Conservation (phyloP, 306 rosid genomes). For the Datisca glomerata region DNA sequence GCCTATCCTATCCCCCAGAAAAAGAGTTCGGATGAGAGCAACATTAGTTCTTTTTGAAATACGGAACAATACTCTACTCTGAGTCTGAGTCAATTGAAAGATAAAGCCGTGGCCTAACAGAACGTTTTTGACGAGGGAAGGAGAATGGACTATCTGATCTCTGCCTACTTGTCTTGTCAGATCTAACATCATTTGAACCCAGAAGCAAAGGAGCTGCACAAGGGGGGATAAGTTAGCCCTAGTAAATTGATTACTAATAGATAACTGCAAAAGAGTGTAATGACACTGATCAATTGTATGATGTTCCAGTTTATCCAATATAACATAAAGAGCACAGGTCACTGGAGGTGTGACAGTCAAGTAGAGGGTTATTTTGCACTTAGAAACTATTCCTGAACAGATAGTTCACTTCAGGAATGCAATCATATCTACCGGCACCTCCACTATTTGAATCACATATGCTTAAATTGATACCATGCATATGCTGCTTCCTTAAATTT, state of each 20-base stretch:
- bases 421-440: too few relatives aligned
- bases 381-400: too few relatives aligned
- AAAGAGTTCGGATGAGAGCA: slow-evolving; percentile 6
- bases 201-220: slow-evolving; percentile 80
- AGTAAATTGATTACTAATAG: too few relatives aligned
- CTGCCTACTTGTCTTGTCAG: slow-evolving; percentile 54
- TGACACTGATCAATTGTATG: too few relatives aligned
- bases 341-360: too few relatives aligned
- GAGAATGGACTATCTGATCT: slow-evolving; percentile 89
- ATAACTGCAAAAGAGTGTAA: too few relatives aligned
- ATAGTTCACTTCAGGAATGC: too few relatives aligned
- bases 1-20: slow-evolving; percentile 7
- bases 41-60: slow-evolving; percentile 9
- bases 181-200: slow-evolving; percentile 61
- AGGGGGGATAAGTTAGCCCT: slow-evolving; percentile 25
- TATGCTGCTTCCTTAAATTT: not conserved
- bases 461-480: too few relatives aligned
- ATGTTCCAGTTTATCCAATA: too few relatives aligned
- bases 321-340: too few relatives aligned
- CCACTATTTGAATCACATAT: too few relatives aligned
- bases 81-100: slow-evolving; percentile 87
- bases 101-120: slow-evolving; percentile 58
- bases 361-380: too few relatives aligned
- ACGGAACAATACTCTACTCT: slow-evolving; percentile 36
- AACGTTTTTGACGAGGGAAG: slow-evolving; percentile 96